These are phyloP conservation scores for Gymnopilus dilepis DNA, from an alignment of 768 basidiomycete genomes.

Conservation along the genomic window DNA sequence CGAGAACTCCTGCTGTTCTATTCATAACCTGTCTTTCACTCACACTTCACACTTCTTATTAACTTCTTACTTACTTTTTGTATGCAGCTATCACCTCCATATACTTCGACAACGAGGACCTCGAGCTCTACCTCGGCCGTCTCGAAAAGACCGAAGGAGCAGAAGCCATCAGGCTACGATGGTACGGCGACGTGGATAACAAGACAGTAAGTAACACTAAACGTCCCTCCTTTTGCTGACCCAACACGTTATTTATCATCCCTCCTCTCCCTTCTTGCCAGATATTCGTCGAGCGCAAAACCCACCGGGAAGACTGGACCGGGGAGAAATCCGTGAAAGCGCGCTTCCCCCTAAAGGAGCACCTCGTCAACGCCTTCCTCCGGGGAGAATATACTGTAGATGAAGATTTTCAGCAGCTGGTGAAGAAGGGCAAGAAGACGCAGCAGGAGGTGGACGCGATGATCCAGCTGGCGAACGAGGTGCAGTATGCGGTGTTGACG, in stretches of 20 bases:
- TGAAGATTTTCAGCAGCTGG: slow-evolving; percentile 85
- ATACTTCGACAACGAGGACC: slow-evolving; percentile 95
- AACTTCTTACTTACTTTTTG: not conserved
- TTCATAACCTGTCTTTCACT: no score
- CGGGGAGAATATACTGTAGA: slow-evolving; percentile 93
- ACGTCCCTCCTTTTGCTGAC: not conserved
- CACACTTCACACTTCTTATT: no score
- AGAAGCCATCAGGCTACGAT: slow-evolving; percentile 93
- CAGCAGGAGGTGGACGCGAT: slow-evolving; percentile 90
- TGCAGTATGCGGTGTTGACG: slow-evolving; percentile 89
- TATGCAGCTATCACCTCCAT: slow-evolving; percentile 89
- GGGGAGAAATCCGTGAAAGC: slow-evolving; percentile 99
- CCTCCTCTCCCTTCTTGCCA: slow-evolving; percentile 29
- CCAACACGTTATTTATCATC: not conserved
- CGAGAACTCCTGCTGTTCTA: not conserved
- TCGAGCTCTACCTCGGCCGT: slow-evolving; percentile 95
- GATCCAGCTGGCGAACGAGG: slow-evolving; percentile 96
- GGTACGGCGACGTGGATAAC: slow-evolving; percentile 90
- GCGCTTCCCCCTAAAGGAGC: slow-evolving; percentile 93
- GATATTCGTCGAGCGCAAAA: slow-evolving; percentile 91
- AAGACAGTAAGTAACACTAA: slow-evolving; percentile 63
- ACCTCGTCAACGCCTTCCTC: slow-evolving; percentile 90
- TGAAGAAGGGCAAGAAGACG: slow-evolving; percentile 90
- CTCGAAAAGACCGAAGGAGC: slow-evolving; percentile 99
- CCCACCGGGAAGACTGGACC: slow-evolving; percentile 98